A percentile compares a stretch with the other conserved stretches of the same genome.
Conservation (phyloP, 2,329 filamentous ascomycete genomes). For the Paradendryphiella salina region DNA sequence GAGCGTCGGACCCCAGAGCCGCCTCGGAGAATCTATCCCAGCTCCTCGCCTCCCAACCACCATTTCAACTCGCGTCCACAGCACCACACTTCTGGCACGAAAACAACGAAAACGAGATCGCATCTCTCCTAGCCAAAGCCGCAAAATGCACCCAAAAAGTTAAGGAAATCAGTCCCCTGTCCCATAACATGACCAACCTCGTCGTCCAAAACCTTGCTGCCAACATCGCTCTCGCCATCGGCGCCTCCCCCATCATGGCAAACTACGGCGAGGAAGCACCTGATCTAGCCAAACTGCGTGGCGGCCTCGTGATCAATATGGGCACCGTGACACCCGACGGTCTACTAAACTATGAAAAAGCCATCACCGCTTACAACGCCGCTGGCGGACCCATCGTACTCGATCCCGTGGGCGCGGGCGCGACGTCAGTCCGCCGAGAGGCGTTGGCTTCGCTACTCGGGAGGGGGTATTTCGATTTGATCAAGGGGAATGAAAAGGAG, state of each 20-base stretch:
- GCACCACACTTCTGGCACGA: slow-evolving; percentile 25
- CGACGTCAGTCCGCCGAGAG: slow-evolving; percentile 71
- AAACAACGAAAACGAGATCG: slow-evolving; percentile 19
- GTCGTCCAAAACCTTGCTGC: slow-evolving; percentile 95
- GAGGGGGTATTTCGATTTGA: slow-evolving; percentile 77
- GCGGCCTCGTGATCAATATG: slow-evolving; percentile 90
- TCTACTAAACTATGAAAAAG: slow-evolving; percentile 70
- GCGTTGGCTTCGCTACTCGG: slow-evolving; percentile 73
- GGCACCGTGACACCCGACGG: slow-evolving; percentile 82
- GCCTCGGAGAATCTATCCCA: slow-evolving; percentile 63
- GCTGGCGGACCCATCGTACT: slow-evolving; percentile 75
- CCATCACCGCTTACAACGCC: slow-evolving; percentile 79
- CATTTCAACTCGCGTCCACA: slow-evolving; percentile 29
- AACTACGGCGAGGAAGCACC: slow-evolving; percentile 79
- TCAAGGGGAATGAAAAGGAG: slow-evolving; percentile 94
- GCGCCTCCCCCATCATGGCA: slow-evolving; percentile 92
- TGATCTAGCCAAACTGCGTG: slow-evolving; percentile 77
- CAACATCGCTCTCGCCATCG: slow-evolving; percentile 82
- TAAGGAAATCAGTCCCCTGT: slow-evolving; percentile 67
- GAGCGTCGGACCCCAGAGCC: slow-evolving; percentile 66
- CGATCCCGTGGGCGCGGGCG: slow-evolving; percentile 89
- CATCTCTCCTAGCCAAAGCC: slow-evolving; percentile 20
- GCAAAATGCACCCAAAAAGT: slow-evolving; percentile 62
- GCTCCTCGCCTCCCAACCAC: slow-evolving; percentile 53
- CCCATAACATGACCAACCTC: slow-evolving; percentile 96